Conservation (phyloP, 2,329 filamentous ascomycete genomes). For the Ascocoryne sarcoides region DNA sequence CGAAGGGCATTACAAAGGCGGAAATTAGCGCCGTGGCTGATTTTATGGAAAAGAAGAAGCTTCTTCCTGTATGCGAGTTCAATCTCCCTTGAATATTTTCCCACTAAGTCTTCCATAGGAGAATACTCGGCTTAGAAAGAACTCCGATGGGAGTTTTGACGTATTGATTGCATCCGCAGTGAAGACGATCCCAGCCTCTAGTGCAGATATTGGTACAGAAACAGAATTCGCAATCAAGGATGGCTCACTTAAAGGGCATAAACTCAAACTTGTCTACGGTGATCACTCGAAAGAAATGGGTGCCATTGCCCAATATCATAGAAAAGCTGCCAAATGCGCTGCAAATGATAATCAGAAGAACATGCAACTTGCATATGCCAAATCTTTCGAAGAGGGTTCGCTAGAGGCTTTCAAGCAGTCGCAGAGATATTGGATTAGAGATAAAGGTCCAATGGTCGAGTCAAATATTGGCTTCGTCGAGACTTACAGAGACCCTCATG, state of each 20-base stretch:
- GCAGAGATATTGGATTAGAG: slow-evolving; percentile 73
- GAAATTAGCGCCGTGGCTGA: slow-evolving; percentile 67
- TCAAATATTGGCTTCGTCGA: slow-evolving; percentile 64
- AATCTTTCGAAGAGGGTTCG: slow-evolving; percentile 67
- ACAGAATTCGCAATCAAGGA: slow-evolving; percentile 51
- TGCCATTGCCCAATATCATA: slow-evolving; percentile 56
- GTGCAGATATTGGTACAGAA: slow-evolving; percentile 61
- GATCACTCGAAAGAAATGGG: slow-evolving; percentile 67
- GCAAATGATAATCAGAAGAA: slow-evolving; percentile 66
- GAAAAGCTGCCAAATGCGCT: slow-evolving; percentile 58
- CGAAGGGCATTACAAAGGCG: slow-evolving; percentile 60
- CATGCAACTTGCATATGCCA: slow-evolving; percentile 66
- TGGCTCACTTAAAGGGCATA: slow-evolving; percentile 56
- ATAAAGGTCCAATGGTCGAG: slow-evolving; percentile 73
- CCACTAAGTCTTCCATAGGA: slow-evolving; percentile 42
- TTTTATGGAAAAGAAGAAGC: slow-evolving; percentile 62
- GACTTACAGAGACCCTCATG: slow-evolving; percentile 75
- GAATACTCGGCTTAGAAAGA: slow-evolving; percentile 69
- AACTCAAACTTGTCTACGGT: slow-evolving; percentile 63
- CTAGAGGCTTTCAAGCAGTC: slow-evolving; percentile 72
- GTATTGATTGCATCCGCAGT: slow-evolving; percentile 65
- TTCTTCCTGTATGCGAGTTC: slow-evolving; percentile 47
- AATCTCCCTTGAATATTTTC: background rate
- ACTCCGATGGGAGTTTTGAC: slow-evolving; percentile 54
- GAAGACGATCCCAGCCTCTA: slow-evolving; percentile 47